A percentile compares a stretch with the other conserved stretches of the same genome.
Evolutionary conservation across 805 yeast genomes (phyloP).

Genomic region (Starmerella sirachaensis): DNA sequence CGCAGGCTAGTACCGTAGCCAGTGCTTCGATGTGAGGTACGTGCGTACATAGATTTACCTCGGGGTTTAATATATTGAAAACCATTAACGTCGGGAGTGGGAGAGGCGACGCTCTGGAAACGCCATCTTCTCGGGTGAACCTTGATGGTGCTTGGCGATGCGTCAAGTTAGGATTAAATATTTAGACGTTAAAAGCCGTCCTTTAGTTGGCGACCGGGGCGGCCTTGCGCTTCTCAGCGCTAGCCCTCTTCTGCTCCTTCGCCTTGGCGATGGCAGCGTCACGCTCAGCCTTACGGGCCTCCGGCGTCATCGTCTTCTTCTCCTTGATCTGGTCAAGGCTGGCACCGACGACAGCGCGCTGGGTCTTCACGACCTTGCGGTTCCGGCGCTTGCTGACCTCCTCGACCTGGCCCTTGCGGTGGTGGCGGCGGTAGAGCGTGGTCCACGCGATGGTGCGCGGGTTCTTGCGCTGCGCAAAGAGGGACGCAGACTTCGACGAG

Average conservation of each 20-base stretch:
- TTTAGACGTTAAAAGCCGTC: too few relatives aligned
- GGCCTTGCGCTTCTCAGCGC: conserved; percentile 90
- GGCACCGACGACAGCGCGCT: conserved; percentile 99
- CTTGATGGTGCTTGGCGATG: too few relatives aligned
- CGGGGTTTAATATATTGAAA: too few relatives aligned
- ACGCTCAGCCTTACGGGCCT: conserved; percentile 96
- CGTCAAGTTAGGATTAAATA: too few relatives aligned
- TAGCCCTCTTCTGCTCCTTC: conserved; percentile 55
- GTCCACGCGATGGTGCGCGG: conserved; percentile 99
- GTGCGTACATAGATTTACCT: too few relatives aligned
- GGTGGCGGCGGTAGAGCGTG: conserved; percentile 98
- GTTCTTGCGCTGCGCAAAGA: conserved; percentile 99
- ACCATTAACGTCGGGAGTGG: too few relatives aligned
- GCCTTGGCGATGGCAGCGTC: conserved; percentile 61
- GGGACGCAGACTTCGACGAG: conserved; percentile 92
- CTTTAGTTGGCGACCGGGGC: conserved; percentile 33
- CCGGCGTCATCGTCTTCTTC: conserved; percentile 93
- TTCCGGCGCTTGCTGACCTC: conserved; percentile 94
- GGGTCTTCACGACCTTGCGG: conserved; percentile 95
- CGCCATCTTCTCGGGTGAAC: too few relatives aligned
- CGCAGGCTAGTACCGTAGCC: too few relatives aligned
- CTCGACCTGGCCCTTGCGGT: conserved; percentile 99
- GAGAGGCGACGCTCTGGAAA: too few relatives aligned
- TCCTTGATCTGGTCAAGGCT: conserved; percentile 96
- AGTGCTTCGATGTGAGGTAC: too few relatives aligned